Evolutionary conservation across 768 basidiomycete species (phyloP).

Genomic region (Zangia roseola): DNA sequence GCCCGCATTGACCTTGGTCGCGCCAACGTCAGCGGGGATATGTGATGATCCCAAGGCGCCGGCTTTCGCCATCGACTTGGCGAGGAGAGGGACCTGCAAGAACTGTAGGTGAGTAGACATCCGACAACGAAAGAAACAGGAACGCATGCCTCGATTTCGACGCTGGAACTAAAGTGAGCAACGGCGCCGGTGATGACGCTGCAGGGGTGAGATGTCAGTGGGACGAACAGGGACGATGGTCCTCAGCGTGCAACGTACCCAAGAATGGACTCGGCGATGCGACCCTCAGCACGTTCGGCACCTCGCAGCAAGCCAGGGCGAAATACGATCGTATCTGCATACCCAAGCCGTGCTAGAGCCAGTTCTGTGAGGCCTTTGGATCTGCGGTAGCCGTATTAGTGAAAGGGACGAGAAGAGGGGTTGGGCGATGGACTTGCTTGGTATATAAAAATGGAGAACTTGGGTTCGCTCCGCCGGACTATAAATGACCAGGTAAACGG

Average conservation of each 20-base stretch:
- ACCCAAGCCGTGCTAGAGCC: slow-evolving; percentile 64
- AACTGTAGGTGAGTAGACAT: neutral
- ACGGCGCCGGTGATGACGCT: slow-evolving; percentile 39
- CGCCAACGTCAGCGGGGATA: slow-evolving; percentile 44
- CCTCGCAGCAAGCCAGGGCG: slow-evolving; percentile 57
- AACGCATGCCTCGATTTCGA: slow-evolving; percentile 45
- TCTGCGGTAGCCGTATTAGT: slow-evolving; percentile 33
- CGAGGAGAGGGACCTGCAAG: slow-evolving; percentile 49
- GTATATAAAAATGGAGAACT: slow-evolving; percentile 52
- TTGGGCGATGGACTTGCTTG: slow-evolving; percentile 30
- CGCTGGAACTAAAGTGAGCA: slow-evolving; percentile 36
- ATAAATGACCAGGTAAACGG: neutral
- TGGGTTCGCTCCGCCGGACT: slow-evolving; percentile 51
- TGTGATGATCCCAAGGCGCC: slow-evolving; percentile 52
- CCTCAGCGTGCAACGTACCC: slow-evolving; percentile 35
- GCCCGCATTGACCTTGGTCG: slow-evolving; percentile 37
- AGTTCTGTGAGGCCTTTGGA: slow-evolving; percentile 76
- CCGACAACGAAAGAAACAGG: too few species aligned
- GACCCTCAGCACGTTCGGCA: slow-evolving; percentile 41
- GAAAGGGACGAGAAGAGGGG: neutral
- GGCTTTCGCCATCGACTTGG: slow-evolving; percentile 51
- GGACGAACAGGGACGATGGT: too few species aligned
- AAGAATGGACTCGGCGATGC: slow-evolving; percentile 41
- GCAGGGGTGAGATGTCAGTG: neutral
- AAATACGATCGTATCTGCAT: slow-evolving; percentile 68